A percentile compares a stretch with the other conserved stretches of the same genome.
These are phyloP conservation scores for Stentor roeselii DNA, from an alignment of 73 alveolate genomes.

Conservation along the genomic window DNA sequence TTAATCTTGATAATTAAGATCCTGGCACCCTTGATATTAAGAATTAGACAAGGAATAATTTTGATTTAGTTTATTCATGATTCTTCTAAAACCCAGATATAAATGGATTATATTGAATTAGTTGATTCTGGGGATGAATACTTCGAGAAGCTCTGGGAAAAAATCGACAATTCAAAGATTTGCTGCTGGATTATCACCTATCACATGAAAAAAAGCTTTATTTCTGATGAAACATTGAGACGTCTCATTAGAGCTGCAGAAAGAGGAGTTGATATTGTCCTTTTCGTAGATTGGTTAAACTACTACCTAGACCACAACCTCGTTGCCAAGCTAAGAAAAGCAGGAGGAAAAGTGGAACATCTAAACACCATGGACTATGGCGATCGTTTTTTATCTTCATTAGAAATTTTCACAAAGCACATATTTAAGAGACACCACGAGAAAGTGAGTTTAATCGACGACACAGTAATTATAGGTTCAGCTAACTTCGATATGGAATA, in stretches of 20 bases:
- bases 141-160: conserved; percentile 11
- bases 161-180: conserved; percentile 11
- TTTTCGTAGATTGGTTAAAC: conserved; percentile 32
- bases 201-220: conserved; percentile 22
- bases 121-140: conserved; percentile 11
- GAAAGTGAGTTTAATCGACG: conserved; percentile 43
- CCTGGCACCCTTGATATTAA: no score
- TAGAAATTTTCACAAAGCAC: conserved; percentile 27
- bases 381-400: conserved; percentile 13
- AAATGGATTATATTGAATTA: neutral
- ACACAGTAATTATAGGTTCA: conserved; percentile 44
- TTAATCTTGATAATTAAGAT: no score
- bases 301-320: conserved; percentile 4
- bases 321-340: neutral
- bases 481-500: conserved; percentile 46
- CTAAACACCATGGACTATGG: conserved; percentile 29
- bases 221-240: conserved; percentile 30
- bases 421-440: conserved; percentile 44
- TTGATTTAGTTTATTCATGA: no score
- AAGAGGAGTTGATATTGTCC: conserved; percentile 43
- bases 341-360: conserved; percentile 32
- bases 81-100: neutral
- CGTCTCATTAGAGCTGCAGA: conserved; percentile 37
- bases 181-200: conserved; percentile 35
- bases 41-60: no score